Evolutionary conservation across 2,329 filamentous ascomycete genomes (phyloP), one percentile per base, ranked within the genome.

Genomic region (Aspergillus ochraceoroseus): DNA sequence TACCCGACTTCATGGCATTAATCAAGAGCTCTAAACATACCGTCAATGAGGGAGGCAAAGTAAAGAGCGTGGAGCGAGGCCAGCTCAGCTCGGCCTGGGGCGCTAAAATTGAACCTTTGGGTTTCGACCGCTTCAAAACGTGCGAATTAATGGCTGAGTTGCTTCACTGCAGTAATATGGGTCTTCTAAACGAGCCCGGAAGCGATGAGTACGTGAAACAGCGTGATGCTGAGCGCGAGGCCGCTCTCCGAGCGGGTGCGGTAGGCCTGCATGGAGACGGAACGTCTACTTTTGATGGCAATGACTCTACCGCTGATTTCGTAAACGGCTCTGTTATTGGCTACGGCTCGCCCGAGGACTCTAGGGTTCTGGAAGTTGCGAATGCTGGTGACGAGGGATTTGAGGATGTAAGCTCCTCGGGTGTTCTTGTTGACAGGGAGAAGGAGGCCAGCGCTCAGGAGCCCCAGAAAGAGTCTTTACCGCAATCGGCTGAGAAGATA

Each of bases 141-240:
- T 98, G 92, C 64, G 92, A 98, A 66, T 74, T 98, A 44, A 96
- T 98, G 92, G 92, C 92, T 1, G 92, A 98, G 65, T 73, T 98
- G 30, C 70, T 98, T 26, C 92, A 98, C 65, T 98, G 92, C 67
- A 96, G 90, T 63, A 98, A 98, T 62, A 98, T 98, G 92, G 89
- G 86, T 4, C 72, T 98, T 23, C 71, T 98, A 51, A 98, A 98
- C 59, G 89, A 96, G 61, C 73, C 80, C 7, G 92, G 90, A 20
- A 89, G 88, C 7, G 89, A 98, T 61, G 82, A 87, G 50, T 80
- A 95, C 49, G 87, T 96, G 44, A 80, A 76, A 46, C 74, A 79
- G 28, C 78, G 92, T 45, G 89, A 98, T 58, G 68, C 74, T 7
- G 88, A 95, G 61, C 80, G 92, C 34, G 85, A 94, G 52, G 78